Percentiles rank a stretch among this genome's conserved stretches.
Evolutionary conservation across 1,139 yeast species (phyloP).

Genomic region (Hyphopichia wangnamkhiaoensis): DNA sequence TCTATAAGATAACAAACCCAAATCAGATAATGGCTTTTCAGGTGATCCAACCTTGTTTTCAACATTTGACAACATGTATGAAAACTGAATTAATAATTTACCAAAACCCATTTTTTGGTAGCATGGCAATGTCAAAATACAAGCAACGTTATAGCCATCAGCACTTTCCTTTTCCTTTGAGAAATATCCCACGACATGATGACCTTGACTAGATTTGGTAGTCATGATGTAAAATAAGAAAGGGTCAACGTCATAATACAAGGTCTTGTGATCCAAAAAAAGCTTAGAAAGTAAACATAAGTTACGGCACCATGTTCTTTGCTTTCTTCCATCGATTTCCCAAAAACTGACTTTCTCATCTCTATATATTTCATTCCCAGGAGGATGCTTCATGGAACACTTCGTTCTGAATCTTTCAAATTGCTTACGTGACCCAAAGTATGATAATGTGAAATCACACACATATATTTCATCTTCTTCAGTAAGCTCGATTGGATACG

Average conservation of each 20-base stretch:
- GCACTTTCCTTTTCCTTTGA: slow-evolving; percentile 96
- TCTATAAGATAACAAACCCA: slow-evolving; percentile 89
- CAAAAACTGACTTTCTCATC: slow-evolving; percentile 79
- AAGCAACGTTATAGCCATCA: slow-evolving; percentile 94
- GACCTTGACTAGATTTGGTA: slow-evolving; percentile 81
- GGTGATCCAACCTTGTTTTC: slow-evolving; percentile 95
- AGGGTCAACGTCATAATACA: slow-evolving; percentile 97
- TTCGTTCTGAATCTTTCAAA: slow-evolving; percentile 88
- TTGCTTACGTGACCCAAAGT: slow-evolving; percentile 86
- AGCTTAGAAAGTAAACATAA: slow-evolving; percentile 84
- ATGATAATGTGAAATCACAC: slow-evolving; percentile 87
- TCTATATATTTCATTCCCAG: slow-evolving; percentile 95
- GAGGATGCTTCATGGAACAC: slow-evolving; percentile 90
- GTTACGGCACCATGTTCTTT: slow-evolving; percentile 95
- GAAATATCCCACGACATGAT: slow-evolving; percentile 93
- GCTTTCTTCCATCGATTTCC: slow-evolving; percentile 95
- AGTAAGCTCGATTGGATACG: slow-evolving; percentile 92
- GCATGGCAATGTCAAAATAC: slow-evolving; percentile 93
- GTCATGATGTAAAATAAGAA: slow-evolving; percentile 96
- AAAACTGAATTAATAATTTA: slow-evolving; percentile 84
- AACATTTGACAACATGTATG: slow-evolving; percentile 82
- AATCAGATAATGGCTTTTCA: slow-evolving; percentile 93
- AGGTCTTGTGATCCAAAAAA: slow-evolving; percentile 90
- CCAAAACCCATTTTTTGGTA: slow-evolving; percentile 96
- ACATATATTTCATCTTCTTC: slow-evolving; percentile 88